Percentiles rank a stretch among this genome's conserved stretches.
These are phyloP conservation scores for Aquilaria yunnanensis DNA, from an alignment of 345 rosid species.

Conservation along the genomic window DNA sequence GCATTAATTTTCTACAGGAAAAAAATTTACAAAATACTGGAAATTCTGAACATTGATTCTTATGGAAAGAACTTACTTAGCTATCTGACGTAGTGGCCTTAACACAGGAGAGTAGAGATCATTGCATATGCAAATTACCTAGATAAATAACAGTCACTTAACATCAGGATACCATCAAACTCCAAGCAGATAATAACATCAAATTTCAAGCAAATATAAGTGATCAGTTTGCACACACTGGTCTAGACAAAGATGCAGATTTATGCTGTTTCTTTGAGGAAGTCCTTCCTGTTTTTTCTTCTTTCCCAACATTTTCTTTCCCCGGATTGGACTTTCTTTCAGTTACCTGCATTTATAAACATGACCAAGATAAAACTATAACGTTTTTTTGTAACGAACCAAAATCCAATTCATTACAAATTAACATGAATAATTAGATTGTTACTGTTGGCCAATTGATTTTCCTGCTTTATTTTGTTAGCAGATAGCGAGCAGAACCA, in stretches of 20 bases:
- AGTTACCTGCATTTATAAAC: slow-evolving; percentile 40
- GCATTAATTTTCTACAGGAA: neutral
- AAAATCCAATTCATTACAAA: neutral
- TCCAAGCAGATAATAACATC: slow-evolving; percentile 4
- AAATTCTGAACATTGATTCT: too few species aligned
- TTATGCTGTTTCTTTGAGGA: slow-evolving; percentile 55
- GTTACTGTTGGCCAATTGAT: too few species aligned
- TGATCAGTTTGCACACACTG: slow-evolving; percentile 44
- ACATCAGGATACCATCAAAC: neutral
- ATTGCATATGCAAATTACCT: slow-evolving; percentile 88
- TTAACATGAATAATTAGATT: too few species aligned
- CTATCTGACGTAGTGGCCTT: slow-evolving; percentile 87
- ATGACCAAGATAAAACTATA: too few species aligned
- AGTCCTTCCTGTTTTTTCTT: slow-evolving; percentile 39
- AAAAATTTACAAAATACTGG: too few species aligned
- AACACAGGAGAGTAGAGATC: slow-evolving; percentile 90
- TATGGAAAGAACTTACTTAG: slow-evolving; percentile 56
- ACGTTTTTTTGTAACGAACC: neutral
- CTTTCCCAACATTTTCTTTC: slow-evolving; percentile 52
- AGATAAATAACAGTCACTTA: slow-evolving; percentile 13
- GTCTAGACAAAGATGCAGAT: slow-evolving; percentile 64
- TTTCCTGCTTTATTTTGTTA: too few species aligned
- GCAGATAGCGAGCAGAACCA: too few species aligned
- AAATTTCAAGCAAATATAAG: slow-evolving; percentile 13
- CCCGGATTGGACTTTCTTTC: slow-evolving; percentile 53